Base-by-base conservation (phyloP, 768 basidiomycete species). In the Daedaleopsis nitida region DNA sequence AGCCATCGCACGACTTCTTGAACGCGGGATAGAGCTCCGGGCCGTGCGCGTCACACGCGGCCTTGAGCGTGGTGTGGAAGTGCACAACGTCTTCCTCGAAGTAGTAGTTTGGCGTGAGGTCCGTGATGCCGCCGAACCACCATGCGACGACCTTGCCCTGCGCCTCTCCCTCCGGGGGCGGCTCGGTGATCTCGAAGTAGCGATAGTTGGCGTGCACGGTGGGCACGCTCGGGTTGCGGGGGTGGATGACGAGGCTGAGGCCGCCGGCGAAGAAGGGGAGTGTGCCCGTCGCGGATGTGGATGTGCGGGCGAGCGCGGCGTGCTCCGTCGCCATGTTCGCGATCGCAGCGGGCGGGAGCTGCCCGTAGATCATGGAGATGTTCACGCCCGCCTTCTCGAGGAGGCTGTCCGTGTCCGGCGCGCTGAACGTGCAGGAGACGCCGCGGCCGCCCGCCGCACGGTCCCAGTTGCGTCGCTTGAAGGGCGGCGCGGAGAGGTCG, bases 121-220 rank as follows among this genome's bases (percentile, higher is more conserved):
- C 96, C 7, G 87, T 88, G 6, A 96, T 97, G 37, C 97, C 97
- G 21, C 97, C 96, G 70, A 98, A 99, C 97, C 96, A 99, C 94
- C 96, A 98, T 23, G 94, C 88, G 43, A 94, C 75, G 19, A 92
- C 75, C 65, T 83, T 81, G 9, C 83, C 81, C 59, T 27, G 65
- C 63, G 37, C 49, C 42, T 59, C 65, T 48, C 50, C 56, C 53
- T 69, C 70, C 5, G 65, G 63, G 1, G 66, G 67, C 45, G 78
- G 76, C 65, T 89, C 85, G 2, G 87, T 88, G 65, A 97, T 86
- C 75, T 98, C 96, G 71, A 99, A 99, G 75, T 98, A 98, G 56
- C 97, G 92, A 69, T 96, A 97, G 74, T 99, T 99, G 59, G 92
- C 86, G 73, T 99, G 96, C 7, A 94, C 88, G 21, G 96, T 98